Conservation (phyloP, 345 rosid species). For the Eucalyptus tenuipes region DNA sequence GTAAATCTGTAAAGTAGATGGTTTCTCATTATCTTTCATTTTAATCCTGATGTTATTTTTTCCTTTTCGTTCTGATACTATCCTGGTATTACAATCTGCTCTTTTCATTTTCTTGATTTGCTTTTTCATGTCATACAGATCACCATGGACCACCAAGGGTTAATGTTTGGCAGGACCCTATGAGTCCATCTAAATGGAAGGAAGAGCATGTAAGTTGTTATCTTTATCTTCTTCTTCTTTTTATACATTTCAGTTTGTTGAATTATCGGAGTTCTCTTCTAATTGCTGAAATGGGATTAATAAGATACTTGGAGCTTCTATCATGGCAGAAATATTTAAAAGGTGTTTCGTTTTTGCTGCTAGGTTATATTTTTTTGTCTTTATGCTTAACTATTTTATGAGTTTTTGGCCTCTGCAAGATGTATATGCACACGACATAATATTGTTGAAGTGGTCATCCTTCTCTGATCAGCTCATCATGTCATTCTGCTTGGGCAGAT, state of each 20-base stretch:
- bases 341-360: not conserved
- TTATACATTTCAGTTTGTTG: not conserved
- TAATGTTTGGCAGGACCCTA: conserved; percentile 78
- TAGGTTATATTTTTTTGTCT: not conserved
- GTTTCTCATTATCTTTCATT: not conserved
- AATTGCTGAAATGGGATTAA: not conserved
- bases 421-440: not conserved
- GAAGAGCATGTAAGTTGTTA: conserved; percentile 70
- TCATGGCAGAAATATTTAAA: not conserved
- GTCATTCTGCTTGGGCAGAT: not conserved
- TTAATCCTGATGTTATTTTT: conserved; percentile 1
- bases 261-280: not conserved
- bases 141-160: conserved; percentile 79
- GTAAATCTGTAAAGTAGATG: not conserved
- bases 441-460: not conserved
- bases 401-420: not conserved
- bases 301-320: not conserved
- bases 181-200: conserved; percentile 86
- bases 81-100: not conserved
- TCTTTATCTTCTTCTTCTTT: not conserved
- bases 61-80: not conserved
- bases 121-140: conserved; percentile 25
- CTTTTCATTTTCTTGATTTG: not conserved
- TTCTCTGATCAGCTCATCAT: not conserved
- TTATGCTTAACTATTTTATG: not conserved